A percentile compares a stretch with the other conserved stretches of the same genome.
Conservation (phyloP, 2,329 filamentous ascomycete species). For the Trichophaea hybrida region DNA sequence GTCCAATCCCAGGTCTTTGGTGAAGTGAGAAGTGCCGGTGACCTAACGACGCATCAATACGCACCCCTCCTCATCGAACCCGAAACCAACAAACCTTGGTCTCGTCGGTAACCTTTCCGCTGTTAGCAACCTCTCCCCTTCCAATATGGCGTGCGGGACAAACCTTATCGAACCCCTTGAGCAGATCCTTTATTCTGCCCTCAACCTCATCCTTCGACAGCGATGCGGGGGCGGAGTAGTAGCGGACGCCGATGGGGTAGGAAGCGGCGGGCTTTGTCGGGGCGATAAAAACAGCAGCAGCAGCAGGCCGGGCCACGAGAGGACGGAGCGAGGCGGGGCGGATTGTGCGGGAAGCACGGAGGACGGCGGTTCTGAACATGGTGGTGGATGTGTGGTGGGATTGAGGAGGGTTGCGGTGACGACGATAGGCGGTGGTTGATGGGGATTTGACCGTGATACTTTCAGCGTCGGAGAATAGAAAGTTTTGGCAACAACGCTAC, state of each 20-base stretch:
- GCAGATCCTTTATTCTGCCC: slow-evolving; percentile 77
- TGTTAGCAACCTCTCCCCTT: slow-evolving; percentile 6
- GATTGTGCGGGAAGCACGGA: slow-evolving; percentile 53
- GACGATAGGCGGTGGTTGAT: slow-evolving; percentile 5
- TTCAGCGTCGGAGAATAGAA: not conserved
- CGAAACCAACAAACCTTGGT: slow-evolving; percentile 14
- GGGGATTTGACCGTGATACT: slow-evolving; percentile 15
- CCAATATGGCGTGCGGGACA: slow-evolving; percentile 27
- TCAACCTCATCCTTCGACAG: slow-evolving; percentile 74
- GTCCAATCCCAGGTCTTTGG: slow-evolving; percentile 93
- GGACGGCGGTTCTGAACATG: slow-evolving; percentile 83
- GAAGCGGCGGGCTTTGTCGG: slow-evolving; percentile 48
- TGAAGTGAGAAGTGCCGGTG: slow-evolving; percentile 50
- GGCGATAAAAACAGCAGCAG: slow-evolving; percentile 46
- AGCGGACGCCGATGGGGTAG: slow-evolving; percentile 48
- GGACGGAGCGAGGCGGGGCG: slow-evolving; percentile 39
- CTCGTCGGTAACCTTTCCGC: slow-evolving; percentile 16
- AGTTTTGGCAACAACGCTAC: not conserved
- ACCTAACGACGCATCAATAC: slow-evolving; percentile 9
- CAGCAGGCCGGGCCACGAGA: slow-evolving; percentile 45
- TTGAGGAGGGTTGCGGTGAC: slow-evolving; percentile 7
- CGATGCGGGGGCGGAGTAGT: slow-evolving; percentile 70
- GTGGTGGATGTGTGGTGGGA: slow-evolving; percentile 30
- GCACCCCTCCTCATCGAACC: not conserved
- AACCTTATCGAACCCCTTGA: slow-evolving; percentile 97